Evolutionary conservation across 768 basidiomycete genomes (phyloP).

Genomic region (Termitomyces sp.): DNA sequence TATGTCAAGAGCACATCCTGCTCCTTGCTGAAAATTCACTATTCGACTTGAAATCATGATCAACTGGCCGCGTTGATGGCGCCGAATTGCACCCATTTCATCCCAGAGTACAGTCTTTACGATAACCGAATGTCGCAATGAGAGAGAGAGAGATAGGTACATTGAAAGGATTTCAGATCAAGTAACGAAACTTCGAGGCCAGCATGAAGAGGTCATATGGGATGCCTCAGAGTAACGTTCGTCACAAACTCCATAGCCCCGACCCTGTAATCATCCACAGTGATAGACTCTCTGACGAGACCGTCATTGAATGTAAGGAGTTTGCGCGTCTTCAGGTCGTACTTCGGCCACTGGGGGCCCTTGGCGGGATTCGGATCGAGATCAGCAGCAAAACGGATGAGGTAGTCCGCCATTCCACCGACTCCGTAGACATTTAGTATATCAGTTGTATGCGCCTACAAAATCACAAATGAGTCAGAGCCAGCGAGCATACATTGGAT

Average conservation of each 20-base stretch:
- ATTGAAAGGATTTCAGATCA: neutral
- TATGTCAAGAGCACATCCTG: neutral
- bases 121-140: neutral
- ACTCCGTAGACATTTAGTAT: slow-evolving; percentile 36
- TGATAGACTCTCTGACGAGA: slow-evolving; percentile 27
- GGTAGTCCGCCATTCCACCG: slow-evolving; percentile 41
- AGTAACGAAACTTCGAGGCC: neutral
- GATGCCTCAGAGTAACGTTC: slow-evolving; percentile 28
- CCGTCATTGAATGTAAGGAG: slow-evolving; percentile 40
- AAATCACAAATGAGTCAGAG: neutral
- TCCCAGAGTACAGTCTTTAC: neutral
- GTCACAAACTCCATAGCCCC: slow-evolving; percentile 35
- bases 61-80: neutral
- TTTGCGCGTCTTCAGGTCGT: slow-evolving; percentile 30
- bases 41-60: no score
- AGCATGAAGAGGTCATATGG: slow-evolving; percentile 16
- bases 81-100: no score
- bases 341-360: slow-evolving; percentile 42
- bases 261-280: slow-evolving; percentile 40
- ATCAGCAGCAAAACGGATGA: slow-evolving; percentile 40
- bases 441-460: slow-evolving; percentile 42
- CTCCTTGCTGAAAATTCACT: no score
- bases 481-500: slow-evolving; percentile 7
- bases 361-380: slow-evolving; percentile 41
- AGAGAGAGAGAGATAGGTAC: neutral